phyloP scores from a whole-genome alignment of 2,329 filamentous ascomycete species.

The Dactylellina leptospora region DNA sequence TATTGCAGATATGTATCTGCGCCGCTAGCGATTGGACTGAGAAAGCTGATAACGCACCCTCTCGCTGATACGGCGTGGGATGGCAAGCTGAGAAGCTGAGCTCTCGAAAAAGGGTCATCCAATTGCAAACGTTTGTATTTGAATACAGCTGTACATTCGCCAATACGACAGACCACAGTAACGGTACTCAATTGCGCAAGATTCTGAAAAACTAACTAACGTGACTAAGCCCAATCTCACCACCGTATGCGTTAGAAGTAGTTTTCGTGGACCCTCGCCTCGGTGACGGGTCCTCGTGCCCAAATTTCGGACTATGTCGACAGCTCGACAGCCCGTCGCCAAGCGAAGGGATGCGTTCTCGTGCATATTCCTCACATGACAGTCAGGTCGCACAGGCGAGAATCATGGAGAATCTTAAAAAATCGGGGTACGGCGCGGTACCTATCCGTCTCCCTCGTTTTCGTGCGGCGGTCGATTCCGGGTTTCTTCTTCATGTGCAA shows the following conservation, averaged over 20 bases:
- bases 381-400: slow-evolving; percentile 26
- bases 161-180: slow-evolving; percentile 14
- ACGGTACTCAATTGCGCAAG: slow-evolving; percentile 33
- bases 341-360: slow-evolving; percentile 35
- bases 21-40: not conserved
- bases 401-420: slow-evolving; percentile 2
- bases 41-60: slow-evolving; percentile 21
- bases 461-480: slow-evolving; percentile 26
- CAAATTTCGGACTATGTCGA: slow-evolving; percentile 1
- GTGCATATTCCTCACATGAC: slow-evolving; percentile 48
- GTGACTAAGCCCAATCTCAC: not conserved
- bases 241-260: no score
- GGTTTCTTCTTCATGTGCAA: slow-evolving; percentile 33
- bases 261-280: not conserved
- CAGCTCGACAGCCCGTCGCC: no score
- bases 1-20: not conserved
- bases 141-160: not conserved
- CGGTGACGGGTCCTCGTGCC: slow-evolving; percentile 17
- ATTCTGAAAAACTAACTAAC: not conserved
- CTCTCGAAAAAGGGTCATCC: slow-evolving; percentile 1
- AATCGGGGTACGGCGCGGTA: slow-evolving; percentile 7
- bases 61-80: slow-evolving; percentile 32
- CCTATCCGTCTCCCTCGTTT: slow-evolving; percentile 14
- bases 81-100: slow-evolving; percentile 21
- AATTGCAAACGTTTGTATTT: slow-evolving; percentile 3